Evolutionary conservation across 2,329 filamentous ascomycete species (phyloP).

Genomic region (Dryadomyces sulphureus): DNA sequence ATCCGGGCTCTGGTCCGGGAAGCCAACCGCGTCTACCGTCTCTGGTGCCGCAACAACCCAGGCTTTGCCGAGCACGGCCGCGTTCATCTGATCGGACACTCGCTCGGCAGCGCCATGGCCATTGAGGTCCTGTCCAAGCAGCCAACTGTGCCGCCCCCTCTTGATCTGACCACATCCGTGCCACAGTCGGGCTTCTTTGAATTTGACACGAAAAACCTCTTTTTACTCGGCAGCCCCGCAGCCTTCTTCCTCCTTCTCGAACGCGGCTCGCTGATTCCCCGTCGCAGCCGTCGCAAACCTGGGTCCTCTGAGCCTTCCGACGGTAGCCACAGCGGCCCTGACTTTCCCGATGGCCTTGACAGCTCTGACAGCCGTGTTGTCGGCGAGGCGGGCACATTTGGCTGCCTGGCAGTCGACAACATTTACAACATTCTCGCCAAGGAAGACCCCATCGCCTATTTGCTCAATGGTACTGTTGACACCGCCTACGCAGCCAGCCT

Average conservation of each 20-base stretch:
- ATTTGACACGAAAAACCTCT: constrained; percentile 81
- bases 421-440: constrained; percentile 79
- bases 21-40: constrained; percentile 85
- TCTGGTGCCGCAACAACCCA: constrained; percentile 91
- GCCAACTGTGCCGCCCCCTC: constrained; percentile 51
- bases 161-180: constrained; percentile 26
- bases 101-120: constrained; percentile 86
- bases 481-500: constrained; percentile 61
- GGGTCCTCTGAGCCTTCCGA: constrained; percentile 21
- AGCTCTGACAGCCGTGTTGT: constrained; percentile 35
- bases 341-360: constrained; percentile 35
- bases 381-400: constrained; percentile 68
- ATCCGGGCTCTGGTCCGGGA: constrained; percentile 75
- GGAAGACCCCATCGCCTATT: constrained; percentile 70
- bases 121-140: constrained; percentile 83
- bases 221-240: constrained; percentile 78
- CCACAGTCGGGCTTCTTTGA: constrained; percentile 50
- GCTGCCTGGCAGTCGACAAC: constrained; percentile 87
- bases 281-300: constrained; percentile 60
- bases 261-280: constrained; percentile 54
- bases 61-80: constrained; percentile 68
- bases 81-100: constrained; percentile 87
- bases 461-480: constrained; percentile 84
- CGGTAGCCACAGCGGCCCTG: not conserved
- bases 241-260: constrained; percentile 89